A percentile compares a stretch with the other conserved stretches of the same genome.
phyloP scores from a whole-genome alignment of 768 basidiomycete species.

The Lentinula detonsa region DNA sequence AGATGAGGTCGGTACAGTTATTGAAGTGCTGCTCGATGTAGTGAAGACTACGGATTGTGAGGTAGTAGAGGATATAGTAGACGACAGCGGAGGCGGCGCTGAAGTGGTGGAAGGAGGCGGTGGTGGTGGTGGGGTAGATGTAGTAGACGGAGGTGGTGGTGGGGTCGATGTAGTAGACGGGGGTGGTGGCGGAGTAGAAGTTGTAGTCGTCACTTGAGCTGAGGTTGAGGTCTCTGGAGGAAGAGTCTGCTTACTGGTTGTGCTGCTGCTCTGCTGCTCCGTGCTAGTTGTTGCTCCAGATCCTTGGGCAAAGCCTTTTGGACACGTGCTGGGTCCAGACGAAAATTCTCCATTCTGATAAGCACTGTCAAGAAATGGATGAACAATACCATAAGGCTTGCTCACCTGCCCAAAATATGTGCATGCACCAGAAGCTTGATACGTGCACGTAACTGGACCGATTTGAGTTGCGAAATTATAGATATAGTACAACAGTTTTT shows the following conservation, averaged over 20 bases:
- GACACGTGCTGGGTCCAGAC: not conserved
- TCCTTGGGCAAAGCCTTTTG: not conserved
- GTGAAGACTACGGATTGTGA: not conserved
- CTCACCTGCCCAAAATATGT: constrained; percentile 1
- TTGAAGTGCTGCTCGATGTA: not conserved
- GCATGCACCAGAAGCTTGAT: not conserved
- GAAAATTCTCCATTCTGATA: not conserved
- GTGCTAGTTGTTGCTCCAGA: not conserved
- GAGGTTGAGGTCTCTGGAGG: not conserved
- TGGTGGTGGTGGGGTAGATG: not conserved
- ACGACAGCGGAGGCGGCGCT: not conserved
- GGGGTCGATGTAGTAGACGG: not conserved
- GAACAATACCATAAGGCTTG: not conserved
- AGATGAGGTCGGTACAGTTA: not conserved
- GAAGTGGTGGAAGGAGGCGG: not conserved
- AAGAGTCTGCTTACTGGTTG: not conserved
- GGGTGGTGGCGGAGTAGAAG: not conserved
- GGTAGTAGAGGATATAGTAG: not conserved
- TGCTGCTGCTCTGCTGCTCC: not conserved
- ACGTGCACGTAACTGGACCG: not conserved
- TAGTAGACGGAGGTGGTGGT: not conserved
- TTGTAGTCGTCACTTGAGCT: not conserved
- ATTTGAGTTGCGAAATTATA: not conserved
- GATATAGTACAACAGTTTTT: not conserved
- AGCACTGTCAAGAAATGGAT: not conserved